Conservation (phyloP, 306 rosid genomes). For the Cicer yamashitae region DNA sequence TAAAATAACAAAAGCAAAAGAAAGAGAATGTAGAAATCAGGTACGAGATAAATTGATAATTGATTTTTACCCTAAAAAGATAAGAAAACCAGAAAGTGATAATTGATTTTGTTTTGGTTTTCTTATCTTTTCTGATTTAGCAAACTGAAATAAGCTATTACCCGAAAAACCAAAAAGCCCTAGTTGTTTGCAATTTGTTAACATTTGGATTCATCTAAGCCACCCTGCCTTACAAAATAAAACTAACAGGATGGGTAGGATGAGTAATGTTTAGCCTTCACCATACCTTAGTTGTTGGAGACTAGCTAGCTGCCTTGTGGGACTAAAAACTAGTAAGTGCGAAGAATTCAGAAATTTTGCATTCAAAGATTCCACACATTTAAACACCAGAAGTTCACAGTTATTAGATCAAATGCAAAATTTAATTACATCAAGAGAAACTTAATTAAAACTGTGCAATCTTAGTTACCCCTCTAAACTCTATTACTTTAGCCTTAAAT, state of each 20-base stretch:
- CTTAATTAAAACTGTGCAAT: neutral
- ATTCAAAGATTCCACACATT: neutral
- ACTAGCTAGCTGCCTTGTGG: neutral
- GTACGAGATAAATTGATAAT: too few species aligned
- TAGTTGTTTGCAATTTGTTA: neutral
- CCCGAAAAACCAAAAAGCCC: too few species aligned
- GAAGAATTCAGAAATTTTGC: neutral
- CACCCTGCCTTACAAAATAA: neutral
- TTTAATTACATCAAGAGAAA: neutral
- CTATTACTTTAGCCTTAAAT: too few species aligned
- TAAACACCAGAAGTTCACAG: neutral
- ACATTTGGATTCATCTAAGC: neutral
- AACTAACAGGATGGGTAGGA: neutral
- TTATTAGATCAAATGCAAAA: neutral
- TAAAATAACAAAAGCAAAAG: too few species aligned
- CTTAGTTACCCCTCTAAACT: too few species aligned
- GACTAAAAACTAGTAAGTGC: neutral
- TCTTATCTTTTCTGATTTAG: too few species aligned
- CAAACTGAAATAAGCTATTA: too few species aligned
- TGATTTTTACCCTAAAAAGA: too few species aligned
- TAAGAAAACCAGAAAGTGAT: too few species aligned
- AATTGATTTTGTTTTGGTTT: too few species aligned
- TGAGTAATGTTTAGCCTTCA: neutral
- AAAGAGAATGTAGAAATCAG: too few species aligned
- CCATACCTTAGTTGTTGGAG: neutral